Evolutionary conservation across 1,284 basidiomycete genomes (phyloP).

Genomic region (Irpex sp.): DNA sequence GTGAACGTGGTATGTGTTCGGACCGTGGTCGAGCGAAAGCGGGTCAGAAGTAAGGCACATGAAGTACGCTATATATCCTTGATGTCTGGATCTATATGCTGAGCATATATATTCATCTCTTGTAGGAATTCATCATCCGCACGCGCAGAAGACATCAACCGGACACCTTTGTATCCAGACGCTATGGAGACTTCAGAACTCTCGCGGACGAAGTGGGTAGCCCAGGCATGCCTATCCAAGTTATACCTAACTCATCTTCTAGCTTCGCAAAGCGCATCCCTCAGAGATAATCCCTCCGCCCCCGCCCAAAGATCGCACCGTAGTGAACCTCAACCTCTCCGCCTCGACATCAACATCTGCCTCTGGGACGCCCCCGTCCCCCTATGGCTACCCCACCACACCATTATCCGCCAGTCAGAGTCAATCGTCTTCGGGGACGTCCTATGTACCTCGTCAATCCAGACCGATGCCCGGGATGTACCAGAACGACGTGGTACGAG

Average conservation of each 20-base stretch:
- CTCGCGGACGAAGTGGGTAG: conserved; percentile 72
- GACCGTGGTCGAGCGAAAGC: conserved; percentile 73
- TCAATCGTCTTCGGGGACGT: neutral
- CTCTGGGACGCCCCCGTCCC: conserved; percentile 22
- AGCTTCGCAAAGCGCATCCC: conserved; percentile 83
- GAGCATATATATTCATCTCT: conserved; percentile 1
- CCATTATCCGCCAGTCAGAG: neutral
- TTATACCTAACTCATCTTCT: conserved; percentile 15
- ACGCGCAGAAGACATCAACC: conserved; percentile 69
- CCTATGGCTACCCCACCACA: conserved; percentile 1
- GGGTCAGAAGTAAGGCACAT: conserved; percentile 78
- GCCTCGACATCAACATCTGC: conserved; percentile 30
- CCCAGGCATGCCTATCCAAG: conserved; percentile 1
- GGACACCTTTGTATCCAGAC: conserved; percentile 85
- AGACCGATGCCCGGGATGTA: conserved; percentile 19
- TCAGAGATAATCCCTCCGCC: conserved; percentile 74
- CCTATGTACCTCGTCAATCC: conserved; percentile 4
- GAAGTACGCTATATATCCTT: conserved; percentile 49
- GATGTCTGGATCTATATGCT: conserved; percentile 3
- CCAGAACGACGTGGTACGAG: conserved; percentile 13
- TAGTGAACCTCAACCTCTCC: conserved; percentile 38
- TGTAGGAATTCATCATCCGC: conserved; percentile 89
- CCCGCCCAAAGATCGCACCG: conserved; percentile 81
- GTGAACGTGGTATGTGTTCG: conserved; percentile 88
- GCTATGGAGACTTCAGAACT: conserved; percentile 93